Evolutionary conservation across 257 asterid genomes (phyloP), one percentile per base, ranked within the genome.

Genomic region (Anisodus acutangulus): DNA sequence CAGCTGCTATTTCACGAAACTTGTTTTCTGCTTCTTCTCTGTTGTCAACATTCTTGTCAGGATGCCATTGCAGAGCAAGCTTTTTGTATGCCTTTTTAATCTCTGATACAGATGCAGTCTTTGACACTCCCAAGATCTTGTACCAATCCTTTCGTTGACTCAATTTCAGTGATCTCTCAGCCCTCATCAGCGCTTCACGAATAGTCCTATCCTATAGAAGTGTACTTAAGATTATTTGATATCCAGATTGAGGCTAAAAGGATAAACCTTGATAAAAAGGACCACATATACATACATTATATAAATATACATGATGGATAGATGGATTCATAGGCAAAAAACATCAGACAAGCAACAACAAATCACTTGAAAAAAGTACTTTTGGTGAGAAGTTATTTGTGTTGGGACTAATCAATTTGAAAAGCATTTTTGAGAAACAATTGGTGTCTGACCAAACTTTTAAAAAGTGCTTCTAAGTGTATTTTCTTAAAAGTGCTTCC

Each of bases 1-100:
- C 99, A 78, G 99, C 98, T 69, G 99, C 98, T 88, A 96, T 94
- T 90, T 96, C 99, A 62, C 91, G 92, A 67, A 96, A 96, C 84
- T 94, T 91, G 85, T 92, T 93, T 87, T 94, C 98, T 22, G 99
- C 99, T 91, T 88, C 99, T 85, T 91, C 98, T 84, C 99, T 92
- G 67, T 96, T 94, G 85, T 92, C 97, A 8, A 89, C 95, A 79
- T 96, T 96, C 90, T 96, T 94, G 88, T 96, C 99, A 3, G 99
- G 99, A 86, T 96, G 99, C 98, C 99, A 96, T 83, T 93, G 98
- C 91, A 96, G 86, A 70, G 98, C 99, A 70, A 96, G 98, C 89
- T 90, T 96, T 91, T 94, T 96, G 92, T 96, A 96, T 62, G 98
- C 99, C 86, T 90, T 93, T 88, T 96, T 94, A 9, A 96, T 96